phyloP scores from a whole-genome alignment of 2,329 filamentous ascomycete genomes.

The Penicillium brasilianum region DNA sequence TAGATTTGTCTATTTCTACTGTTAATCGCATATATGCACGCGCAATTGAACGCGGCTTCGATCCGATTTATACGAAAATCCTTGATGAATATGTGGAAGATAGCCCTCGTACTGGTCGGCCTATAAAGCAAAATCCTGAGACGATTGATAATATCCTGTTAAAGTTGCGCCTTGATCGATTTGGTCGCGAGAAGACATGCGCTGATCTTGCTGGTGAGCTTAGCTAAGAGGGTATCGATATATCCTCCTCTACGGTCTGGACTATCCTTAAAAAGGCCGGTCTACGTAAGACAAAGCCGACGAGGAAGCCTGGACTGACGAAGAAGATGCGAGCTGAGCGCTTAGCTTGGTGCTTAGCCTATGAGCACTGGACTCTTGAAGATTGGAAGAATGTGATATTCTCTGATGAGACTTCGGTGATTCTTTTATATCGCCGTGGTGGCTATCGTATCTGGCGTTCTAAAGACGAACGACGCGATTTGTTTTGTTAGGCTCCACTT shows the following conservation, averaged over 20 bases:
- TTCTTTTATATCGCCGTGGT: background rate
- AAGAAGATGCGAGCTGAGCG: background rate
- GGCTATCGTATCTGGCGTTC: background rate
- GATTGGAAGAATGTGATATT: background rate
- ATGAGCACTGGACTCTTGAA: background rate
- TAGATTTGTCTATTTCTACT: background rate
- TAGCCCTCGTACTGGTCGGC: background rate
- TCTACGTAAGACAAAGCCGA: background rate
- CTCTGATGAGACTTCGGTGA: background rate
- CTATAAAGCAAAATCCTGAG: background rate
- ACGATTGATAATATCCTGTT: background rate
- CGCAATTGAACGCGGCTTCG: background rate
- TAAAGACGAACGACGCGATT: background rate
- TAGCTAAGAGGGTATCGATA: background rate
- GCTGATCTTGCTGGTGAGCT: background rate
- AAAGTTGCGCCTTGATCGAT: background rate
- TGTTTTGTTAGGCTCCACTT: no score
- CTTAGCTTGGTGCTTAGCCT: background rate
- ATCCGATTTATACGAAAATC: background rate
- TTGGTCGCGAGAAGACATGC: background rate
- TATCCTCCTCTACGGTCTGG: background rate
- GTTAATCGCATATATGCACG: background rate
- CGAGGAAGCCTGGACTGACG: background rate
- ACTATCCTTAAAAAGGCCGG: background rate
- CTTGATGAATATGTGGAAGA: background rate